phyloP scores from a whole-genome alignment of 768 basidiomycete genomes.

The Pluteus cervinus region DNA sequence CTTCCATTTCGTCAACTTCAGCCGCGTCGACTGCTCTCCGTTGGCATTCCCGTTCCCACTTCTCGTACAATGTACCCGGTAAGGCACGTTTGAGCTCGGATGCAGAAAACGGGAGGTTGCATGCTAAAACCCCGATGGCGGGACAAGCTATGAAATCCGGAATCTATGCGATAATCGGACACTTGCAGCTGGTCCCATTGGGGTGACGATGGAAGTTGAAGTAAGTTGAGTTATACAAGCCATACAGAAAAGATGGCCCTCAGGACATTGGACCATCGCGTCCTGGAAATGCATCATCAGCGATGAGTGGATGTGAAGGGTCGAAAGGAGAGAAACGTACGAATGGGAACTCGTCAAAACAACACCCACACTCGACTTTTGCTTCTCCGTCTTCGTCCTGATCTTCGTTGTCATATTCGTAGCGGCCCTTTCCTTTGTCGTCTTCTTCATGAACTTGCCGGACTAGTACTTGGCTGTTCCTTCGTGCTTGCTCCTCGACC shows the following conservation, averaged over 20 bases:
- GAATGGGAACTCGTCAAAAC: conserved; percentile 67
- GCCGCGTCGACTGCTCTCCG: conserved; percentile 77
- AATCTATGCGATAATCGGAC: too few relatives aligned
- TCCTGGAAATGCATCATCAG: conserved; percentile 41
- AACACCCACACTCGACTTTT: conserved; percentile 87
- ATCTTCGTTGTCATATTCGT: conserved; percentile 38
- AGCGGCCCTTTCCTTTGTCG: conserved; percentile 31
- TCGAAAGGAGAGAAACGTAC: conserved; percentile 34
- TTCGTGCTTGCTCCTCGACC: conserved; percentile 18
- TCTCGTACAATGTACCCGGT: too few relatives aligned
- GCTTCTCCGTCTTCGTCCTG: conserved; percentile 36
- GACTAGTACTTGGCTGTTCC: conserved; percentile 16
- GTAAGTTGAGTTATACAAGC: conserved; percentile 65
- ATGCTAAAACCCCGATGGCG: conserved; percentile 78
- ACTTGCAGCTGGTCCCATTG: conserved; percentile 58
- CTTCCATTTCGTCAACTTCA: conserved; percentile 75
- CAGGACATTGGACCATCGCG: conserved; percentile 85
- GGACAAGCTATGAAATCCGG: too few relatives aligned
- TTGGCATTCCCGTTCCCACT: too few relatives aligned
- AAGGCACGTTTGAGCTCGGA: conserved; percentile 68
- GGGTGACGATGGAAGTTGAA: conserved; percentile 57
- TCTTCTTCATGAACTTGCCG: conserved; percentile 10
- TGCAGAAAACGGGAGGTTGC: conserved; percentile 59
- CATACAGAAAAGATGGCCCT: conserved; percentile 82
- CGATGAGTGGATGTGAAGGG: too few relatives aligned